Base-by-base conservation (phyloP, 1,284 basidiomycete species). In the Baeospora myosura region DNA sequence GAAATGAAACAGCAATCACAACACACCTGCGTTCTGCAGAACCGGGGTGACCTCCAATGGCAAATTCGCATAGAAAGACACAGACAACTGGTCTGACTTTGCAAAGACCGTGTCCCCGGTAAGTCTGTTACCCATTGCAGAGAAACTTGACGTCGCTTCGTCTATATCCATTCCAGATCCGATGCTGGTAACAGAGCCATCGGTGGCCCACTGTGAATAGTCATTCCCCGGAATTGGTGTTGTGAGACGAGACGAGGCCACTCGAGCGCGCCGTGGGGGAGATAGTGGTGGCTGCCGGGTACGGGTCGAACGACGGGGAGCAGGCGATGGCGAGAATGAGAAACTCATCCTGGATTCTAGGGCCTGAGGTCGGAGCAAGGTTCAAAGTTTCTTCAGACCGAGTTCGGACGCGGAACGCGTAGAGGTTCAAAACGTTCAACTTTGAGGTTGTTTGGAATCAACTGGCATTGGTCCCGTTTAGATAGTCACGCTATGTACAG, bases 11-110 rank as follows among this genome's bases (percentile, higher is more conserved):
- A 36, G 26, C 29, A 7, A 32, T 8, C 32, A n/a, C 30, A 16
- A 56, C 72, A 40, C 46, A 82, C 85, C 80, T 49, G 81, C 75
- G 52, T 71, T 78, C 49, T 70, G 74, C 38, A 88, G 63, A 14
- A 79, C 70, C 48, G 83, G 81, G 52, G 77, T 81, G 39, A 87
- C 77, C 55, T 89, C 86, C 4, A 77, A 62, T 3, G 87, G 86
- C 33, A 88, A 58, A 51, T 71, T 68, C 23, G 83, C 76, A 53
- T 86, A 81, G 57, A 85, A 77, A 18, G 73, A 65, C n/a, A 79
- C 81, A 10, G 70, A 58, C 45, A 86, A 61, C 59, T 88, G 81
- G 47, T 80, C 74, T 18, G 84, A 84, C 57, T 79, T 81, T 37
- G 84, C 81, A 58, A 81, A 85, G 28, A 79, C 50, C 1, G 65